A percentile compares a stretch with the other conserved stretches of the same genome.
Conservation (phyloP, 331 rosid species). For the Malus hybrid region DNA sequence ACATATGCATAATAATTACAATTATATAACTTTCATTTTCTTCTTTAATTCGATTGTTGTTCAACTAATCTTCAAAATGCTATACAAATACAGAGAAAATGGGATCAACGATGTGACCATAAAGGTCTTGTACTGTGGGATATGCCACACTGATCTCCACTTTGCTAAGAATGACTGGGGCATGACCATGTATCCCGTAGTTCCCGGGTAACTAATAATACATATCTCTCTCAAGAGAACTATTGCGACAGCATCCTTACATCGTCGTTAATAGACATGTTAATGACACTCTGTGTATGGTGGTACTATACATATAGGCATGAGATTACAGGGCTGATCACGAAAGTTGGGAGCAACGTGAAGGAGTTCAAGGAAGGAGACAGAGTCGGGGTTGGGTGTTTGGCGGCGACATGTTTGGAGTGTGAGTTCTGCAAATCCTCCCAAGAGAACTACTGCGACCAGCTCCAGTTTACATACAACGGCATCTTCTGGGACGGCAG, state of each 20-base stretch:
- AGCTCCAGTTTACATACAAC: slow-evolving; percentile 7
- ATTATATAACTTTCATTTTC: not conserved
- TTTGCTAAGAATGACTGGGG: slow-evolving; percentile 62
- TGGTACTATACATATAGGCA: not conserved
- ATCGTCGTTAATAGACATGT: not conserved
- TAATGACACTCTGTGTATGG: not conserved
- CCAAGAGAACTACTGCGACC: slow-evolving; percentile 16
- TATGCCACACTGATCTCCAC: slow-evolving; percentile 80
- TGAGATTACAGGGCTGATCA: slow-evolving; percentile 11
- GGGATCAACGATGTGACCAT: slow-evolving; percentile 62
- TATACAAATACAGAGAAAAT: slow-evolving; percentile 40
- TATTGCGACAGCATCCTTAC: no score
- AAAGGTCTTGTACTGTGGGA: slow-evolving; percentile 54
- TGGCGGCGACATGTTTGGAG: slow-evolving; percentile 10
- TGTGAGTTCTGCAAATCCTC: slow-evolving; percentile 5
- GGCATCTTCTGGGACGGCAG: slow-evolving; percentile 18
- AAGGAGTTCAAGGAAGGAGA: slow-evolving; percentile 6
- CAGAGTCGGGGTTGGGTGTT: slow-evolving; percentile 13
- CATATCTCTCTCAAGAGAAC: not conserved
- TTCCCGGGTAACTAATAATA: slow-evolving; percentile 1
- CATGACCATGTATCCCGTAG: slow-evolving; percentile 34
- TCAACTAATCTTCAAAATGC: not conserved
- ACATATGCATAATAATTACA: not conserved
- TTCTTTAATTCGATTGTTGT: not conserved
- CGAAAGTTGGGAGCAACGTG: slow-evolving; percentile 9